A percentile compares a stretch with the other conserved stretches of the same genome.
phyloP scores from a whole-genome alignment of 2,329 filamentous ascomycete species.

The Graphium sp. region DNA sequence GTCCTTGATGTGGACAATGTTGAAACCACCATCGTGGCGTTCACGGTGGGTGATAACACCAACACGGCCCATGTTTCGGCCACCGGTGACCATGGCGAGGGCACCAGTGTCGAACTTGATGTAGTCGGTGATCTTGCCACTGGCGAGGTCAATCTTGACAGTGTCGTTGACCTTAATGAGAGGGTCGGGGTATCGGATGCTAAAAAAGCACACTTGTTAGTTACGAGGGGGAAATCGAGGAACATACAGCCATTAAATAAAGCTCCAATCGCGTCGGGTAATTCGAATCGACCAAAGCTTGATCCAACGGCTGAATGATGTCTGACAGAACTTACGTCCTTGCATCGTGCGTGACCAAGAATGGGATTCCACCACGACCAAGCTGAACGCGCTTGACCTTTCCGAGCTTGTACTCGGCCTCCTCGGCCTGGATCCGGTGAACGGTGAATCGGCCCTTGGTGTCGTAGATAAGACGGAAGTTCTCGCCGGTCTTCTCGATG shows the following conservation, averaged over 20 bases:
- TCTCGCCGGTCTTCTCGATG: conserved; percentile 99
- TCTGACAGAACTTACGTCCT: conserved; percentile 97
- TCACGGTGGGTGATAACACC: conserved; percentile 99
- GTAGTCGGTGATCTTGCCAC: conserved; percentile 96
- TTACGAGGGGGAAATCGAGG: conserved; percentile 11
- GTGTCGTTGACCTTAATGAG: conserved; percentile 99
- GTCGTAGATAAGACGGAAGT: conserved; percentile 99
- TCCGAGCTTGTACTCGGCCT: conserved; percentile 99
- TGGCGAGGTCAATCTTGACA: conserved; percentile 94
- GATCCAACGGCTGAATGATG: conserved; percentile 99
- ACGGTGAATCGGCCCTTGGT: conserved; percentile 99
- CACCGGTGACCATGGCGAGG: conserved; percentile 97
- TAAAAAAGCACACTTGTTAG: conserved; percentile 28
- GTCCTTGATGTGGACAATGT: conserved; percentile 99
- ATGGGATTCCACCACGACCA: conserved; percentile 99
- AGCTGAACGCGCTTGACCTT: conserved; percentile 99
- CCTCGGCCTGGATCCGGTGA: conserved; percentile 96
- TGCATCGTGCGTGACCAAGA: conserved; percentile 99
- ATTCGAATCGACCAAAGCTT: conserved; percentile 70
- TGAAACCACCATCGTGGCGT: conserved; percentile 99
- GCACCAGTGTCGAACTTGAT: conserved; percentile 98
- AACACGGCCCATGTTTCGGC: conserved; percentile 99
- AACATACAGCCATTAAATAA: conserved; percentile 38
- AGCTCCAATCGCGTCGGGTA: conserved; percentile 15
- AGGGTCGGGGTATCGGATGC: conserved; percentile 98